Base-by-base conservation (phyloP, 495 filamentous ascomycete genomes). In the Talaromyces trachyspermus region DNA sequence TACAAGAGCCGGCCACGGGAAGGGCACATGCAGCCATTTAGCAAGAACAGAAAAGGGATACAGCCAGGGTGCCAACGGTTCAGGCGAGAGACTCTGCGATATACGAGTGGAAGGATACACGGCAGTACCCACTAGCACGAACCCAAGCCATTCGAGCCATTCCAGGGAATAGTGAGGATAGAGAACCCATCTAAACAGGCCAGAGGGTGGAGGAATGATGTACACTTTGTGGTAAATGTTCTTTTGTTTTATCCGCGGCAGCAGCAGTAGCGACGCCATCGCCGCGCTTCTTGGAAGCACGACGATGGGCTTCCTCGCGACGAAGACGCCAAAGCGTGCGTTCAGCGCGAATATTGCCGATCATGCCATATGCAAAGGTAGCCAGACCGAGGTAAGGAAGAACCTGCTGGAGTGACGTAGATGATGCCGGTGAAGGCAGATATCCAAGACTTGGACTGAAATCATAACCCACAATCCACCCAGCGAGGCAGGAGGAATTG, bases 101-200 rank as follows among this genome's bases (percentile, higher is more conserved):
- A 23, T 23, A 18, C 5, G 20, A 7, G 5, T 20, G 29, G 57
- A 25, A 23, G 61, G 62, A 17, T 54, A 56, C 3, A 72, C 54
- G 0, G 61, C 54, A 1, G 57, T 56, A 4, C 72, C 80, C n/a
- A 77, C 66, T 49, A 95, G 76, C 62, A 79, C 89, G 58, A 88
- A 98, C 0, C 92, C 92, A 15, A 75, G 57, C 92, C 94, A 97
- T 69, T 98, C 94, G 41, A 95, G 63, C 92, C 92, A 98, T 73
- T 98, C 92, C 51, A 80, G 85, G 40, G 92, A 76, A 60, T 95
- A 97, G 60, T 98, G 94, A 49, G 92, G 89, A 68, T 85, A 95
- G 45, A 97, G 74, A 57, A 95, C 78, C 48, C 75, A 82, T 41
- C 68, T 69, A 68, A 98, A 98, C 32, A 95, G 66, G 2, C 90